Evolutionary conservation across 345 rosid species (phyloP).

Genomic region (Balakata baccata): DNA sequence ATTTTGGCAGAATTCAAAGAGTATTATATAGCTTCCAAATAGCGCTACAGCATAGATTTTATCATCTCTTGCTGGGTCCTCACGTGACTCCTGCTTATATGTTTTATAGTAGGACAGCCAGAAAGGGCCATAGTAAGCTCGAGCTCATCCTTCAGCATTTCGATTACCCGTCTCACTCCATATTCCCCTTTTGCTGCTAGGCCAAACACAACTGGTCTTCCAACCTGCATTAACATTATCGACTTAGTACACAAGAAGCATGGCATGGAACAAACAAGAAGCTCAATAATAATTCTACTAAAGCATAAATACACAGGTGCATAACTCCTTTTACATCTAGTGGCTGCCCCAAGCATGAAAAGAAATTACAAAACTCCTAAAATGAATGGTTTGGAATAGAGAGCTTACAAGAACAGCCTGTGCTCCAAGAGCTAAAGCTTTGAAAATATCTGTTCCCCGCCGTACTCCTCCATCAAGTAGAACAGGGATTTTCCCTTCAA

Average conservation of each 20-base stretch:
- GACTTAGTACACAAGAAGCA: neutral
- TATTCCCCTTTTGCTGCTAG: conserved; percentile 75
- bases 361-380: neutral
- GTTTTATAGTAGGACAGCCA: conserved; percentile 60
- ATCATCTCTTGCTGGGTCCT: conserved; percentile 41
- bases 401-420: conserved; percentile 72
- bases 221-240: conserved; percentile 48
- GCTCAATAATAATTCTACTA: too few relatives aligned
- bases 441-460: conserved; percentile 83
- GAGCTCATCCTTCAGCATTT: conserved; percentile 73
- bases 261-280: neutral
- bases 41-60: conserved; percentile 44
- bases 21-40: neutral
- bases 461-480: conserved; percentile 80
- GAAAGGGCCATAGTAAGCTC: conserved; percentile 75
- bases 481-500: conserved; percentile 67
- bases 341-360: too few relatives aligned
- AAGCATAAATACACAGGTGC: too few relatives aligned
- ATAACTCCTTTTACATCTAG: too few relatives aligned
- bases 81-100: conserved; percentile 62
- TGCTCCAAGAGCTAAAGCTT: conserved; percentile 87
- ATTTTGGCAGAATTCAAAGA: neutral
- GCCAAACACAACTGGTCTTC: conserved; percentile 74
- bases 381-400: too few relatives aligned
- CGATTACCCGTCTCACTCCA: conserved; percentile 56